A percentile compares a stretch with the other conserved stretches of the same genome.
phyloP scores from a whole-genome alignment of 2,329 filamentous ascomycete genomes.

The Simplicillium sp. region DNA sequence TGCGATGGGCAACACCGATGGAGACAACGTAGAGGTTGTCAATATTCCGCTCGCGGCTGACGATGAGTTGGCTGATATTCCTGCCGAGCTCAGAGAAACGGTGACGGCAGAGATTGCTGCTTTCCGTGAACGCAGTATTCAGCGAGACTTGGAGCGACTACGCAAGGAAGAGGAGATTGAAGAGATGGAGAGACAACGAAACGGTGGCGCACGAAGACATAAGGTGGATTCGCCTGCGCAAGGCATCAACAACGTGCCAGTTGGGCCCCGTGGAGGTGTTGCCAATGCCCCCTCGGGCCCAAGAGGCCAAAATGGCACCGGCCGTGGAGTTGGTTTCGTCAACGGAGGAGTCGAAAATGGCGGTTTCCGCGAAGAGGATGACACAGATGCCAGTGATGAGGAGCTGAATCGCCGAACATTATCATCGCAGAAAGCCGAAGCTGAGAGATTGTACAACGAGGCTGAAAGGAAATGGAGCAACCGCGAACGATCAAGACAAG shows the following conservation, averaged over 20 bases:
- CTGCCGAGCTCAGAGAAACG: constrained; percentile 89
- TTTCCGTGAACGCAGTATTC: constrained; percentile 85
- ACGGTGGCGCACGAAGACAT: constrained; percentile 35
- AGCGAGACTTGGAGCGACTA: constrained; percentile 79
- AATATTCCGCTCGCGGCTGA: constrained; percentile 83
- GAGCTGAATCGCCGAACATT: constrained; percentile 69
- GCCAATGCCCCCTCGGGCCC: constrained; percentile 61
- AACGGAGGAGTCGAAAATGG: constrained; percentile 42
- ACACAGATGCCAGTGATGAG: constrained; percentile 78
- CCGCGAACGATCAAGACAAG: constrained; percentile 72
- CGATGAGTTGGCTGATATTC: constrained; percentile 91
- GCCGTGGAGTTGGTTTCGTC: constrained; percentile 60
- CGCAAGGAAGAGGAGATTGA: constrained; percentile 89
- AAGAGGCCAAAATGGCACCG: constrained; percentile 53
- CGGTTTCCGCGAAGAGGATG: constrained; percentile 68
- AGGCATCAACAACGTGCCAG: constrained; percentile 47
- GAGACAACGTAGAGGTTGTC: constrained; percentile 70
- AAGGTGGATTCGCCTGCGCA: constrained; percentile 64
- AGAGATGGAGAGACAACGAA: constrained; percentile 69
- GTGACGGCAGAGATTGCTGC: constrained; percentile 90
- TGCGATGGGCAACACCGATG: constrained; percentile 57
- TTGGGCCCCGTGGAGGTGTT: constrained; percentile 19
- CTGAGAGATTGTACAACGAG: constrained; percentile 73
- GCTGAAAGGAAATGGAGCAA: constrained; percentile 87
- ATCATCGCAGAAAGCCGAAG: constrained; percentile 63